A percentile compares a stretch with the other conserved stretches of the same genome.
phyloP scores from a whole-genome alignment of 78 protist species.

The Dictyostelium discoideum region DNA sequence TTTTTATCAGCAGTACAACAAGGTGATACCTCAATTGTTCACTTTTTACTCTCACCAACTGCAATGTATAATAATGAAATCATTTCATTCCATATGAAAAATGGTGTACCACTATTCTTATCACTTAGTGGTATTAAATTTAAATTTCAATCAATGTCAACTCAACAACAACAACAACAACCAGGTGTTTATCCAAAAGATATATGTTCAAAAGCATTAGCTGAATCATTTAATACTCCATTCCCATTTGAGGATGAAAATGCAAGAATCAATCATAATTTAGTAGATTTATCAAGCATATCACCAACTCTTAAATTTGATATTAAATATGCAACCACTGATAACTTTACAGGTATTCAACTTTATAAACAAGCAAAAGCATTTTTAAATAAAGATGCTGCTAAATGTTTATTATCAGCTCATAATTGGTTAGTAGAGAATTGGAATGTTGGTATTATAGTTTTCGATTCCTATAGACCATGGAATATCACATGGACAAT shows the following conservation, averaged over 20 bases:
- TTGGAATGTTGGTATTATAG: constrained; percentile 37
- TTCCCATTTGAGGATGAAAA: constrained; percentile 17
- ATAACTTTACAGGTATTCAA: constrained; percentile 40
- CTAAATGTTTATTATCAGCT: constrained; percentile 6
- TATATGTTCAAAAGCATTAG: background rate
- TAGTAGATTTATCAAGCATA: constrained; percentile 35
- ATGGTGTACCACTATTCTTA: background rate
- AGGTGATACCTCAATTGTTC: background rate
- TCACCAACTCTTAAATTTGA: constrained; percentile 22
- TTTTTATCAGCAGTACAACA: background rate
- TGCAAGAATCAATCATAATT: background rate
- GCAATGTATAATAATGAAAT: constrained; percentile 44
- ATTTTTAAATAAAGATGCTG: constrained; percentile 34
- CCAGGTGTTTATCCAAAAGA: constrained; percentile 6
- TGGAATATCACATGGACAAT: constrained; percentile 69
- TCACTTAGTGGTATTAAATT: constrained; percentile 35
- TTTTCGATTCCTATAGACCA: constrained; percentile 56
- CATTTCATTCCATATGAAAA: background rate
- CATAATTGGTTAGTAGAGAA: constrained; percentile 42
- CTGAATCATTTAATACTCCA: background rate
- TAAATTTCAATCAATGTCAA: background rate
- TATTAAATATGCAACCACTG: constrained; percentile 46
- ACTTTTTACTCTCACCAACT: constrained; percentile 6
- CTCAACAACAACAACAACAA: constrained; percentile 7
- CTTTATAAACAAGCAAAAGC: constrained; percentile 15